These are phyloP conservation scores for Cytospora schulzeri DNA, from an alignment of 2,329 filamentous ascomycete species.

Conservation along the genomic window DNA sequence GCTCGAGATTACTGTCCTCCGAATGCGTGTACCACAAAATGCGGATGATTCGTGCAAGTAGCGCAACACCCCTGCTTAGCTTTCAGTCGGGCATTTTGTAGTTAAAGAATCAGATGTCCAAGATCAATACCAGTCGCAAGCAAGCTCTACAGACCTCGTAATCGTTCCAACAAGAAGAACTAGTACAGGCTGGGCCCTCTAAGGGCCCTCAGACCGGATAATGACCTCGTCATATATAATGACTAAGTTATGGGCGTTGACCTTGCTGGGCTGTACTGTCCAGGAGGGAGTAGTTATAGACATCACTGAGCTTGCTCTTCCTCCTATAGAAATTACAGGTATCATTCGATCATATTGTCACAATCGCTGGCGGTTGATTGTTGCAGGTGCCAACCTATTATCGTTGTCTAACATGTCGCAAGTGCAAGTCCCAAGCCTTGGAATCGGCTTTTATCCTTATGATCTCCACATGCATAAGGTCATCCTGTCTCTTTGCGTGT, in stretches of 20 bases:
- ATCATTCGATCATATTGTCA: neutral
- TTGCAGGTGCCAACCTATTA: neutral
- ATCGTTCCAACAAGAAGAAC: neutral
- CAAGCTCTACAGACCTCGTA: neutral
- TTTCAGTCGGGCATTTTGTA: neutral
- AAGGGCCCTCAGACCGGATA: no score
- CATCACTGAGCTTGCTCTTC: neutral
- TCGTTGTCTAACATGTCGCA: neutral
- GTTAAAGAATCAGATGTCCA: neutral
- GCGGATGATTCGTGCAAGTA: neutral
- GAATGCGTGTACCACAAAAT: conserved; percentile 34
- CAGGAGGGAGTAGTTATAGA: neutral
- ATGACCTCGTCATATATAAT: neutral
- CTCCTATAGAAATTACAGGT: neutral
- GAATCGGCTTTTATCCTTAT: no score
- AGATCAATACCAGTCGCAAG: neutral
- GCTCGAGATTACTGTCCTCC: conserved; percentile 49
- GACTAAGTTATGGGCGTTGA: neutral
- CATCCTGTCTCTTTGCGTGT: neutral
- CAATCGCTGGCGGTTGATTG: neutral
- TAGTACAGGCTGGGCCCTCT: neutral
- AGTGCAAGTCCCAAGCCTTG: neutral
- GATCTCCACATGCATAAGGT: no score
- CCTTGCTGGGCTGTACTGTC: no score
- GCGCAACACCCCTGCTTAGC: neutral